These are phyloP conservation scores for Leccinum truebloodii DNA, from an alignment of 768 basidiomycete species.

Conservation along the genomic window DNA sequence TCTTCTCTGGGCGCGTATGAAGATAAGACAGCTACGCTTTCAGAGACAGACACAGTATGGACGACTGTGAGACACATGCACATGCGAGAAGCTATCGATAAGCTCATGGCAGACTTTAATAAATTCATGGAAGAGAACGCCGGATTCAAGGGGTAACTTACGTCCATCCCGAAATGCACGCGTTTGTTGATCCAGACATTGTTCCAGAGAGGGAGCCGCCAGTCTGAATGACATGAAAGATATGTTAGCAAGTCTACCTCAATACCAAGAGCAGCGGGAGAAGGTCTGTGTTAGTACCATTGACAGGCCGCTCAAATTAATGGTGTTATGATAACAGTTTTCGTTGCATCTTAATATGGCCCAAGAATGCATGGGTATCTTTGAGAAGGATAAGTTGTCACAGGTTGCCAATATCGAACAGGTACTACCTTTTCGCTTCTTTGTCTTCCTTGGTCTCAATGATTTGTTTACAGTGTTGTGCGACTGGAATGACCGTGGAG, in stretches of 20 bases:
- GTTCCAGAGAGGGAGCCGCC: constrained; percentile 69
- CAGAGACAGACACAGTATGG: constrained; percentile 90
- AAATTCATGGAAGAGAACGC: constrained; percentile 93
- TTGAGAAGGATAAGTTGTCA: constrained; percentile 85
- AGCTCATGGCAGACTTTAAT: constrained; percentile 94
- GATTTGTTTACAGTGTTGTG: constrained; percentile 68
- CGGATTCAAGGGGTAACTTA: constrained; percentile 89
- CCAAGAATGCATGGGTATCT: constrained; percentile 93
- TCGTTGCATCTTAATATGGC: constrained; percentile 97
- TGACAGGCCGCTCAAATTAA: constrained; percentile 1
- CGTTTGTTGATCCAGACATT: constrained; percentile 3
- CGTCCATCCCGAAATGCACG: constrained; percentile 6
- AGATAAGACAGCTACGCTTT: constrained; percentile 83
- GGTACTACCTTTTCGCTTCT: constrained; percentile 38
- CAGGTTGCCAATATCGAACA: constrained; percentile 89
- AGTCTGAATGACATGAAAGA: constrained; percentile 98
- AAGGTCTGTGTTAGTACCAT: constrained; percentile 52
- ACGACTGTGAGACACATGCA: constrained; percentile 94
- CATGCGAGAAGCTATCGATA: constrained; percentile 98
- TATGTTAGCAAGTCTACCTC: constrained; percentile 93
- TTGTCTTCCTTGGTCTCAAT: neutral
- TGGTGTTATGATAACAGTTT: constrained; percentile 58
- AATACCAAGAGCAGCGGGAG: constrained; percentile 94
- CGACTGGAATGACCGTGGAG: constrained; percentile 88
- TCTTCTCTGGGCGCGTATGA: constrained; percentile 84